phyloP scores from a whole-genome alignment of 169 alveolate genomes.

The Plasmodium fragile region DNA sequence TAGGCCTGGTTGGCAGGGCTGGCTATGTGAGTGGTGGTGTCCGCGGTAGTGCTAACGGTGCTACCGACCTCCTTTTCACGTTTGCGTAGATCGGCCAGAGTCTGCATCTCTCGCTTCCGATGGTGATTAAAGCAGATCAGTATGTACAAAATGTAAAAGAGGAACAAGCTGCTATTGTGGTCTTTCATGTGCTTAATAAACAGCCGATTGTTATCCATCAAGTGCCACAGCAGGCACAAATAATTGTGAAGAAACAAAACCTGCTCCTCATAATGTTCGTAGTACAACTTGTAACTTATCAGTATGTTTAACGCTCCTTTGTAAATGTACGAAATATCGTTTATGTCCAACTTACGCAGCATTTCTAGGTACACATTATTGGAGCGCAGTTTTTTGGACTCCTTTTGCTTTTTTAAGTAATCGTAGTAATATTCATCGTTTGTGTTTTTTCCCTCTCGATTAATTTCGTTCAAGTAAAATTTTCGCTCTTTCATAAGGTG shows the following conservation, averaged over 20 bases:
- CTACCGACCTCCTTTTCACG: background rate
- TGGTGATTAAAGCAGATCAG: constrained; percentile 36
- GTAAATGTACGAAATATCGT: constrained; percentile 36
- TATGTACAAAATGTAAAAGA: constrained; percentile 61
- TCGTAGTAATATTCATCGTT: constrained; percentile 4
- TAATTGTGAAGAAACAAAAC: constrained; percentile 35
- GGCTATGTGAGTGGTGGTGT: background rate
- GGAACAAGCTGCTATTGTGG: constrained; percentile 32
- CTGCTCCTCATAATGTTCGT: constrained; percentile 61
- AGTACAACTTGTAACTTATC: constrained; percentile 59
- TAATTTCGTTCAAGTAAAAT: background rate
- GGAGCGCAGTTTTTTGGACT: background rate
- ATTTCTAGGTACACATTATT: constrained; percentile 58
- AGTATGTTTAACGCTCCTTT: constrained; percentile 65
- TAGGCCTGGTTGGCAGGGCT: background rate
- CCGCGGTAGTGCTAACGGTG: background rate
- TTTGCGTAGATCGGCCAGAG: constrained; percentile 5
- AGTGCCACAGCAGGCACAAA: constrained; percentile 56
- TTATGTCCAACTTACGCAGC: constrained; percentile 23
- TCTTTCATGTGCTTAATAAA: constrained; percentile 42
- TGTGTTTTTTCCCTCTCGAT: background rate
- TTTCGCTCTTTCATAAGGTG: constrained; percentile 10
- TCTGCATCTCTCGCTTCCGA: constrained; percentile 50
- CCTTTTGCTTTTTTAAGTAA: constrained; percentile 43
- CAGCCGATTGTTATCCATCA: constrained; percentile 44